Evolutionary conservation across 2,329 filamentous ascomycete species (phyloP), one percentile per base, ranked within the genome.

Genomic region (Pseudofabraea citricarpa): DNA sequence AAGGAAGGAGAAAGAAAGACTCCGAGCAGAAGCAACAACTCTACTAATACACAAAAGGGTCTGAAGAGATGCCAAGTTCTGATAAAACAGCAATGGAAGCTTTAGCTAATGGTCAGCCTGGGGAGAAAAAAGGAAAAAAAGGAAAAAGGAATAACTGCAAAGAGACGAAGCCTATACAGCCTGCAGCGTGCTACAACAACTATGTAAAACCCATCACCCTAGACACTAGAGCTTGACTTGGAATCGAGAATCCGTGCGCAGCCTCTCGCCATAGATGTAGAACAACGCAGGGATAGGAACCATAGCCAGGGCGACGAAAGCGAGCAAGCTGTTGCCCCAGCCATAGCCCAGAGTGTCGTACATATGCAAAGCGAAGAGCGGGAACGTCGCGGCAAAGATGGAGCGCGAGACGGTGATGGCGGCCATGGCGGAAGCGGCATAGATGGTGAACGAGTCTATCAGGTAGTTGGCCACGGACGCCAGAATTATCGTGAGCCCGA

Each of bases 341-440:
- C 58, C 79, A 57, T 54, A 77, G 57, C 51, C 67, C 7, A 72
- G 60, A 32, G 60, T 59, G 2, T 60, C 55, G 43, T 58, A 59
- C 55, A 59, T 56, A 13, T 65, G 63, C 0, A 69, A 63, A 0
- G 78, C 79, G 6, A 77, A 78, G 2, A 84, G 64, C 0, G 81
- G 80, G 2, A 84, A 69, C 0, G 77, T 61, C 6, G 80, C 82
- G 9, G 79, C 85, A 49, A 84, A 82, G 6, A 72, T 66, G 10
- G 71, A 77, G 8, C 83, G 69, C 38, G 73, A 69, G 44, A 77
- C 78, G 40, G 67, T 74, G 33, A 81, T 79, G 2, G 80, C 79
- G 1, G 81, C 79, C 61, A 83, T 68, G 2, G 80, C 66, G 18
- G 58, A 61, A 7, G 64, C 65, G 13, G 66, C 43, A 38, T 9